These are phyloP conservation scores for Saturnispora sanitii DNA, from an alignment of 805 yeast species.

Conservation along the genomic window DNA sequence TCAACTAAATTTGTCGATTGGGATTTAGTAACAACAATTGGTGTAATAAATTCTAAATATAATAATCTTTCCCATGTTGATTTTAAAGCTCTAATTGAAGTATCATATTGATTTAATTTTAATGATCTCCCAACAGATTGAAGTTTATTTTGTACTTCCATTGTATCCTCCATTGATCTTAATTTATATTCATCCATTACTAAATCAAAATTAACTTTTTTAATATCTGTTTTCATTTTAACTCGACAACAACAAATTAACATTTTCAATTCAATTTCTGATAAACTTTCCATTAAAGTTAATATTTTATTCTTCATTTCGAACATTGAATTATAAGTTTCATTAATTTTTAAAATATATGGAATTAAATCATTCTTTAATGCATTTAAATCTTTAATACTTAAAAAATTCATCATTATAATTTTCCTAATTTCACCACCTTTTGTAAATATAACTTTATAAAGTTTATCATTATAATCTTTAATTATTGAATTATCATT, in stretches of 20 bases:
- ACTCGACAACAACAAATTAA: slow-evolving; percentile 71
- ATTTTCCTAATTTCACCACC: slow-evolving; percentile 24
- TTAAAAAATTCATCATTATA: slow-evolving; percentile 41
- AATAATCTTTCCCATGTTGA: slow-evolving; percentile 16
- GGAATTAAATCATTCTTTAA: slow-evolving; percentile 36
- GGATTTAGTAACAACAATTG: slow-evolving; percentile 1
- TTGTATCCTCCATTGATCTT: slow-evolving; percentile 39
- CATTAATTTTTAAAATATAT: slow-evolving; percentile 25
- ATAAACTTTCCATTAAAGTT: slow-evolving; percentile 31
- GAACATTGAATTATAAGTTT: neutral
- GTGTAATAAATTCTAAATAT: slow-evolving; percentile 8
- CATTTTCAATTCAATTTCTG: slow-evolving; percentile 63
- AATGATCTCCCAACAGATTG: slow-evolving; percentile 13
- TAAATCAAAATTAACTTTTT: slow-evolving; percentile 63
- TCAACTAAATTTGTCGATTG: slow-evolving; percentile 5
- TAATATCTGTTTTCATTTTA: slow-evolving; percentile 45
- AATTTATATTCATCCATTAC: slow-evolving; percentile 70
- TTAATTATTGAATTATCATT: neutral
- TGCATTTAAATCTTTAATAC: slow-evolving; percentile 47
- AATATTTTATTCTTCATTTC: slow-evolving; percentile 13
- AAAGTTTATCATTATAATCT: slow-evolving; percentile 29
- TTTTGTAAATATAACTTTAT: slow-evolving; percentile 21
- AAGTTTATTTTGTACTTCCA: slow-evolving; percentile 20
- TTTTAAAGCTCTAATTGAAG: slow-evolving; percentile 9
- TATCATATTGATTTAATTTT: slow-evolving; percentile 3